These are phyloP conservation scores for Picochlorum sp. DNA, from an alignment of 139 green algal species.

Conservation along the genomic window DNA sequence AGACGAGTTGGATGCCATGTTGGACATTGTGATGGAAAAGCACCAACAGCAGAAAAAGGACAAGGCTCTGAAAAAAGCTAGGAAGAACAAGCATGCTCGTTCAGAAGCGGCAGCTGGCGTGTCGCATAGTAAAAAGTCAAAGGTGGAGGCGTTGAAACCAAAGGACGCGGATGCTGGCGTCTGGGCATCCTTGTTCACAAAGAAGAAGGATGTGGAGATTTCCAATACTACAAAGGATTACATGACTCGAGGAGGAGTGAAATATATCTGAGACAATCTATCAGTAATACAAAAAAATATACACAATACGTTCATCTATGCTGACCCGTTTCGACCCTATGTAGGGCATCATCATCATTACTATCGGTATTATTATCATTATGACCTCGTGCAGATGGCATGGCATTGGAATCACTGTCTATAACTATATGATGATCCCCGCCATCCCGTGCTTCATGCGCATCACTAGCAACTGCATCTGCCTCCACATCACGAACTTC, in stretches of 20 bases:
- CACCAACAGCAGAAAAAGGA: constrained; percentile 15
- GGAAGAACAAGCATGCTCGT: constrained; percentile 3
- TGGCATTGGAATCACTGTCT: too few species aligned
- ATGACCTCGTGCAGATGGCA: too few species aligned
- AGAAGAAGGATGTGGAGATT: neutral
- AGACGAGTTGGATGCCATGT: constrained; percentile 36
- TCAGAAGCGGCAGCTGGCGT: neutral
- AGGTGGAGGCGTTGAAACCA: constrained; percentile 16
- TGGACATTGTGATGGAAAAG: constrained; percentile 29
- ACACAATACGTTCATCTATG: too few species aligned
- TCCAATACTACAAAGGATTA: constrained; percentile 8
- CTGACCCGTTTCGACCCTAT: too few species aligned
- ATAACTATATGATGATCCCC: too few species aligned
- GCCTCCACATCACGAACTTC: neutral
- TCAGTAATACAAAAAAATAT: too few species aligned
- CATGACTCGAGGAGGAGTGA: constrained; percentile 8
- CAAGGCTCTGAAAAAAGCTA: constrained; percentile 20
- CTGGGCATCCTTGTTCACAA: constrained; percentile 29
- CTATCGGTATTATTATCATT: too few species aligned
- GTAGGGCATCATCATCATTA: too few species aligned
- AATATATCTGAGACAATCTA: neutral
- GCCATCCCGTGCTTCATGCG: too few species aligned
- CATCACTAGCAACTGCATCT: too few species aligned
- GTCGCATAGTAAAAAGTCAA: constrained; percentile 16
- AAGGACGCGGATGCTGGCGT: constrained; percentile 15